These are phyloP conservation scores for Phytopythium boreale DNA, from an alignment of 352 stramenopile species.

Conservation along the genomic window DNA sequence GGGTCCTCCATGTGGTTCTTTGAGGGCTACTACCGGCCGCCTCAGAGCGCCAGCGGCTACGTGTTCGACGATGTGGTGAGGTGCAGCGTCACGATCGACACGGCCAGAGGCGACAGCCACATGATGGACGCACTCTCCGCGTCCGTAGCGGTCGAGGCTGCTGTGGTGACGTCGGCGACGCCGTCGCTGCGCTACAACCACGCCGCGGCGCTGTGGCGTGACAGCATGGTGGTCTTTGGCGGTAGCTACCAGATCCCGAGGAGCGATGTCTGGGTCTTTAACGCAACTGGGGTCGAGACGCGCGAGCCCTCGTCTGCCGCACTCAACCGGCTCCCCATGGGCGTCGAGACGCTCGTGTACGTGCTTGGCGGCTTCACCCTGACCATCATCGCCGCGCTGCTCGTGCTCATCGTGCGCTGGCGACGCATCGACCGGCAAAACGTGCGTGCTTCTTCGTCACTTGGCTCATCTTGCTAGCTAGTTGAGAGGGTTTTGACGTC, in stretches of 20 bases:
- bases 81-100: constrained; percentile 28
- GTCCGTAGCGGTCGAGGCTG: constrained; percentile 28
- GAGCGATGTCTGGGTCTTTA: constrained; percentile 69
- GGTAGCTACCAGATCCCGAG: constrained; percentile 70
- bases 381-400: constrained; percentile 51
- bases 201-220: constrained; percentile 41
- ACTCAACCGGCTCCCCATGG: constrained; percentile 25
- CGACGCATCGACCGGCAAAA: constrained; percentile 56
- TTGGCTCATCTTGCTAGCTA: neutral
- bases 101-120: constrained; percentile 8
- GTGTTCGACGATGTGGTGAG: constrained; percentile 67
- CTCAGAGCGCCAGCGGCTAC: constrained; percentile 52
- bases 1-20: constrained; percentile 68
- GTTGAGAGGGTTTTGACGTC: neutral
- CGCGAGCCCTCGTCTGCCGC: constrained; percentile 9
- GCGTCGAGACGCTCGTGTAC: constrained; percentile 73
- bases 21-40: constrained; percentile 59
- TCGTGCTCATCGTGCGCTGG: constrained; percentile 66
- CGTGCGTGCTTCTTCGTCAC: constrained; percentile 19
- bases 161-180: constrained; percentile 7
- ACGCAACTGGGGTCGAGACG: constrained; percentile 20
- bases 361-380: constrained; percentile 65
- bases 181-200: constrained; percentile 72
- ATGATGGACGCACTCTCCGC: constrained; percentile 8
- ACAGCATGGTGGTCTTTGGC: constrained; percentile 60